phyloP scores from a whole-genome alignment of 345 rosid genomes.

The Salix arbutifolia region DNA sequence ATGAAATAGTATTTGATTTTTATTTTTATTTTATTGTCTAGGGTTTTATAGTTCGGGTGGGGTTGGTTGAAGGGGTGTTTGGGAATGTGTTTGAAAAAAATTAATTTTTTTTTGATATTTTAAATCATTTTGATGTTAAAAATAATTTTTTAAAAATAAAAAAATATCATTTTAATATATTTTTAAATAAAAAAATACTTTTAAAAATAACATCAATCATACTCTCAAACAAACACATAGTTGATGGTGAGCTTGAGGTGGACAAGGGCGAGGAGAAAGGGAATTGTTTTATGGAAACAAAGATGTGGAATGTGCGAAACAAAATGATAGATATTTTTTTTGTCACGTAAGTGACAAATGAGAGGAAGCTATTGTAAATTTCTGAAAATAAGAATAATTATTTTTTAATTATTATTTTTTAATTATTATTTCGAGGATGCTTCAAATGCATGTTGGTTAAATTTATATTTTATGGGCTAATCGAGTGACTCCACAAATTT shows the following conservation, averaged over 20 bases:
- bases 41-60: neutral
- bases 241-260: neutral
- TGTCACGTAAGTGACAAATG: neutral
- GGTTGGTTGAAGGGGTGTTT: neutral
- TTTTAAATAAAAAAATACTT: too few species aligned
- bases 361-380: too few species aligned
- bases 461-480: too few species aligned
- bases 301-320: neutral
- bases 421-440: neutral
- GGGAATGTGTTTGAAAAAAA: too few species aligned
- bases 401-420: neutral
- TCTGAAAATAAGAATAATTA: neutral
- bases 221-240: too few species aligned
- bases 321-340: neutral
- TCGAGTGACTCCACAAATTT: too few species aligned
- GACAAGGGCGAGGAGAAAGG: neutral
- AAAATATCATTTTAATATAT: too few species aligned
- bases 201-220: too few species aligned
- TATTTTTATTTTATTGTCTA: neutral
- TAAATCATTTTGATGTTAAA: too few species aligned
- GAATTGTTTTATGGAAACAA: neutral
- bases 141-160: too few species aligned
- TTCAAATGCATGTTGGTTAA: neutral
- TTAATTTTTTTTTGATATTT: too few species aligned
- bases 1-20: neutral